Percentiles rank a stretch among this genome's conserved stretches.
Conservation (phyloP, 192 early-diverging fungal genomes). For the Podila minutissima region DNA sequence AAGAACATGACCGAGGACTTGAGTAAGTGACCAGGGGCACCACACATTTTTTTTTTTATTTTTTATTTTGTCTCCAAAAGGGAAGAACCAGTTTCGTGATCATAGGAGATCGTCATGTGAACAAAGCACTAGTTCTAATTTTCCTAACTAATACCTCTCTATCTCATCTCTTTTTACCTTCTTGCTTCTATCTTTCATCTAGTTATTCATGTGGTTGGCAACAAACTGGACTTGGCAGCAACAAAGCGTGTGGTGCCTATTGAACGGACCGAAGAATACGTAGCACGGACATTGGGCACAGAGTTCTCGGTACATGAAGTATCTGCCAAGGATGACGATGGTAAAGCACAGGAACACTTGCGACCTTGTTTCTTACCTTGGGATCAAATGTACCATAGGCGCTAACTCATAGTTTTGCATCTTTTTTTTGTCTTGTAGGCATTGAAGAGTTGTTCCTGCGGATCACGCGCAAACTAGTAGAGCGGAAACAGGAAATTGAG, state of each 20-base stretch:
- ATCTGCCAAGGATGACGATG: conserved; percentile 78
- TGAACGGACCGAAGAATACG: conserved; percentile 68
- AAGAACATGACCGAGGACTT: conserved; percentile 73
- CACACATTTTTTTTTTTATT: not conserved
- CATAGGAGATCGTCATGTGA: not conserved
- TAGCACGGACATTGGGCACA: conserved; percentile 65
- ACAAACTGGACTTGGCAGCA: conserved; percentile 75
- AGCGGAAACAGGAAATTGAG: conserved; percentile 51
- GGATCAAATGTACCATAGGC: not conserved
- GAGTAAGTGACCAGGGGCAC: conserved; percentile 48
- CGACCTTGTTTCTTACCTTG: not conserved
- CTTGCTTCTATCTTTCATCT: conserved; percentile 12
- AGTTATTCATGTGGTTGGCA: conserved; percentile 77
- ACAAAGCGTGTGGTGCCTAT: conserved; percentile 66
- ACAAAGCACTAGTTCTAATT: not conserved
- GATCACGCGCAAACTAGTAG: conserved; percentile 59
- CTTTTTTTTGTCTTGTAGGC: conserved; percentile 8
- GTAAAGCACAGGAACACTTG: conserved; percentile 30
- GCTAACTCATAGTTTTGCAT: not conserved
- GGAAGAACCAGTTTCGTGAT: not conserved
- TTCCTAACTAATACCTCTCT: not conserved
- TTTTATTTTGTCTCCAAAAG: not conserved
- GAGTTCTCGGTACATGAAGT: conserved; percentile 74
- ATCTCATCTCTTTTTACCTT: not conserved
- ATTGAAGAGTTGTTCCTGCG: conserved; percentile 67